Percentiles rank a stretch among this genome's conserved stretches.
These are phyloP conservation scores for Tubosaeta brunneosetosa DNA, from an alignment of 768 basidiomycete species.

Conservation along the genomic window DNA sequence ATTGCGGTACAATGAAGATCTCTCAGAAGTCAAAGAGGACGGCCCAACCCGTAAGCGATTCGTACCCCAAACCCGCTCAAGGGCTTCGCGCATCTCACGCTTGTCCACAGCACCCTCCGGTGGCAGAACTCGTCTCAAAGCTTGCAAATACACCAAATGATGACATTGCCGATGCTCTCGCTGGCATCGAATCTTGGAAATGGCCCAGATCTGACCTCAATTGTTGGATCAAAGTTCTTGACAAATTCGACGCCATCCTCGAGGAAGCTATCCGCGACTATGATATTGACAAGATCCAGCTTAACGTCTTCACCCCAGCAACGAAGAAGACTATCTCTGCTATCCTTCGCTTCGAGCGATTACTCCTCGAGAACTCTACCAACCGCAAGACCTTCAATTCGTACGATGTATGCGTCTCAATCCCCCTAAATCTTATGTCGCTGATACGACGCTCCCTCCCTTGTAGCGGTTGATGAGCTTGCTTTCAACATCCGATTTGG, in stretches of 20 bases:
- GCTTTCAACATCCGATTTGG: slow-evolving; percentile 83
- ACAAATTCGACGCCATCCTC: slow-evolving; percentile 90
- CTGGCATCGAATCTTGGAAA: slow-evolving; percentile 75
- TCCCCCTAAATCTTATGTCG: neutral
- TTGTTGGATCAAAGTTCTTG: slow-evolving; percentile 92
- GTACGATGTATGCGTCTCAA: slow-evolving; percentile 77
- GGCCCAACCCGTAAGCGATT: slow-evolving; percentile 63
- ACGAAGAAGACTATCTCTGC: slow-evolving; percentile 74
- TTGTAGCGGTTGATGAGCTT: slow-evolving; percentile 83
- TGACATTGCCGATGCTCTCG: slow-evolving; percentile 64
- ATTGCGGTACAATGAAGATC: slow-evolving; percentile 79
- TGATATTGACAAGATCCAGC: slow-evolving; percentile 79
- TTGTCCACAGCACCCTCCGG: slow-evolving; percentile 61
- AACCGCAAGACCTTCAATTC: slow-evolving; percentile 95
- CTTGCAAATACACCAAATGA: slow-evolving; percentile 64
- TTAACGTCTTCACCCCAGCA: slow-evolving; percentile 67
- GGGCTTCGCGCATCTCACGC: slow-evolving; percentile 9
- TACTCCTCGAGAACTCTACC: slow-evolving; percentile 95
- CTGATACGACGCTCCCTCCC: slow-evolving; percentile 8
- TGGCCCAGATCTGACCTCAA: slow-evolving; percentile 97
- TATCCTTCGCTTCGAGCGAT: slow-evolving; percentile 82
- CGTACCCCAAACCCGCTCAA: neutral
- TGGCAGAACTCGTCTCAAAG: slow-evolving; percentile 73
- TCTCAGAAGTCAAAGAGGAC: slow-evolving; percentile 80
- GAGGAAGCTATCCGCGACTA: slow-evolving; percentile 81